Evolutionary conservation across 306 rosid species (phyloP).

Genomic region (Urtica urens): DNA sequence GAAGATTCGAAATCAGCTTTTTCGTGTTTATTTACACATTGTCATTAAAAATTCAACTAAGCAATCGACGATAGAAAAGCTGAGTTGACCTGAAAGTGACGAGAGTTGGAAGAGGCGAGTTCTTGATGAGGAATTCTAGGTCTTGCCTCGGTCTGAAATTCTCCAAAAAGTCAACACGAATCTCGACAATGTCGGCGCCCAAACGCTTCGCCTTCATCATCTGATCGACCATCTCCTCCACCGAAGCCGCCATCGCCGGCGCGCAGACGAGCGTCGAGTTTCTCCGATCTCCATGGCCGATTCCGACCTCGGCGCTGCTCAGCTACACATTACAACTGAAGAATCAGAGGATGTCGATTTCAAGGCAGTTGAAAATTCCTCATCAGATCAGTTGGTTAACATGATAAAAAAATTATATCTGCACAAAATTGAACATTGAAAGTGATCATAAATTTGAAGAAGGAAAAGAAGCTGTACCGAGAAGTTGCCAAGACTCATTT

Average conservation of each 20-base stretch:
- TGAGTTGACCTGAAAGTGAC: conserved; percentile 34
- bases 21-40: neutral
- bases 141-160: conserved; percentile 31
- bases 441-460: neutral
- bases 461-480: conserved; percentile 12
- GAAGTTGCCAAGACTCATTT: conserved; percentile 19
- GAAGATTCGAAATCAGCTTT: neutral
- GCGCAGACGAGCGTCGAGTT: conserved; percentile 41
- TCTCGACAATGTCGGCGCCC: conserved; percentile 45
- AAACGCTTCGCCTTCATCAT: conserved; percentile 29
- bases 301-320: conserved; percentile 6
- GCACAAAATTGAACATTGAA: neutral
- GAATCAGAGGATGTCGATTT: too few species aligned
- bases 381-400: too few species aligned
- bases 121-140: conserved; percentile 26
- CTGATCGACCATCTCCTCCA: conserved; percentile 32
- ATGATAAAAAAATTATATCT: neutral
- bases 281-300: conserved; percentile 14
- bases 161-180: conserved; percentile 40
- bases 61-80: neutral
- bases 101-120: conserved; percentile 30
- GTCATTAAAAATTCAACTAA: too few species aligned
- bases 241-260: conserved; percentile 31
- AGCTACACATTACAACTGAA: too few species aligned
- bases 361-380: too few species aligned